Conservation (phyloP, 1,139 yeast genomes). For the Taphrina pruni region DNA sequence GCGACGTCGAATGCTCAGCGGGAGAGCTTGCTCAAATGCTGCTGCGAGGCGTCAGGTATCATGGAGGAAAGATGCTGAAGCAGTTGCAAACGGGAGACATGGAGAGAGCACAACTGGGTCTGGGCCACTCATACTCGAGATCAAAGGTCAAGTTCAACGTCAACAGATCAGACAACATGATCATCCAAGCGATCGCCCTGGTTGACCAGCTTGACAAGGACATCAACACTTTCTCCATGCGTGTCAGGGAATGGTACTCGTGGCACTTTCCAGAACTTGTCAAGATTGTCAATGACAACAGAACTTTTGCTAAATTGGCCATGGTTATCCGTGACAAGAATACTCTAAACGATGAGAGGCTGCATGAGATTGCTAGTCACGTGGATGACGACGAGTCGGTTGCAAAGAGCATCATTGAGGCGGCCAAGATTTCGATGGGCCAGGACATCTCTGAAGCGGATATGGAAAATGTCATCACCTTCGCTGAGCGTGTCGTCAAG, state of each 20-base stretch:
- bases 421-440: slow-evolving; percentile 99
- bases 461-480: slow-evolving; percentile 79
- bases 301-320: slow-evolving; percentile 78
- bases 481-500: slow-evolving; percentile 94
- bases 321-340: slow-evolving; percentile 86
- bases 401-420: slow-evolving; percentile 89
- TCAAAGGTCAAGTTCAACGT: slow-evolving; percentile 96
- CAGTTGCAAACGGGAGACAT: slow-evolving; percentile 93
- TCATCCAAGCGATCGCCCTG: slow-evolving; percentile 96
- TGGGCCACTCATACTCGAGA: slow-evolving; percentile 87
- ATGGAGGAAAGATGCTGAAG: slow-evolving; percentile 85
- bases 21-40: slow-evolving; percentile 93
- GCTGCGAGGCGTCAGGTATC: slow-evolving; percentile 91
- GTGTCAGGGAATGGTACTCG: slow-evolving; percentile 95
- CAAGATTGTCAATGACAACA: slow-evolving; percentile 92
- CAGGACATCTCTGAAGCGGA: slow-evolving; percentile 92
- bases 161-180: slow-evolving; percentile 97
- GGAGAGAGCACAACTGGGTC: slow-evolving; percentile 97
- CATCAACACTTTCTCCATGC: slow-evolving; percentile 95
- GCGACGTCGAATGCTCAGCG: slow-evolving; percentile 85
- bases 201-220: slow-evolving; percentile 97
- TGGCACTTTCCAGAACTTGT: slow-evolving; percentile 99
- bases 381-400: slow-evolving; percentile 92
- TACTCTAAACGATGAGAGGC: slow-evolving; percentile 73
- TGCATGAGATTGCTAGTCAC: slow-evolving; percentile 86